phyloP scores from a whole-genome alignment of 106 monocot genomes.

The Platanthera guangdongensis region DNA sequence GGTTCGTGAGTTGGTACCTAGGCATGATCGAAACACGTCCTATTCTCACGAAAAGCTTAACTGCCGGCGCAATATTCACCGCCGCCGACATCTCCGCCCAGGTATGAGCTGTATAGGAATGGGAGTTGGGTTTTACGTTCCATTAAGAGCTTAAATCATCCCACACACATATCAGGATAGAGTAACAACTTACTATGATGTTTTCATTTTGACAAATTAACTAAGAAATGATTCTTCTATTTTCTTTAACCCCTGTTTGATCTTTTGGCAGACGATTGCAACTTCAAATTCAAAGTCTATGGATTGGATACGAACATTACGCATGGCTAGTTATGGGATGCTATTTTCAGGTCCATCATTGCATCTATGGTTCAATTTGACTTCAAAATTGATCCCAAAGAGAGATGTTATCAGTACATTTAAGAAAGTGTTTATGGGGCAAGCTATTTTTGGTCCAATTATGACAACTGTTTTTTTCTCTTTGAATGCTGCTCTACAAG shows the following conservation, averaged over 20 bases:
- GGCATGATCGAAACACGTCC: slow-evolving; percentile 51
- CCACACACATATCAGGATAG: too few species aligned
- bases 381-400: slow-evolving; percentile 75
- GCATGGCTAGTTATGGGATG: slow-evolving; percentile 85
- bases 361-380: slow-evolving; percentile 94
- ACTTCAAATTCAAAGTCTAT: slow-evolving; percentile 22
- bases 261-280: slow-evolving; percentile 47
- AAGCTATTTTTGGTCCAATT: slow-evolving; percentile 75
- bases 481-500: slow-evolving; percentile 78
- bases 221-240: not conserved
- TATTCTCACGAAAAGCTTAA: slow-evolving; percentile 58
- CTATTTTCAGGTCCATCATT: slow-evolving; percentile 75
- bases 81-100: slow-evolving; percentile 55
- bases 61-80: slow-evolving; percentile 48
- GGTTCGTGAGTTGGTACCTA: slow-evolving; percentile 60
- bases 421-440: slow-evolving; percentile 86
- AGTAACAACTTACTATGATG: not conserved
- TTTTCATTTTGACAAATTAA: not conserved
- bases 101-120: not conserved
- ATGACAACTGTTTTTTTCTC: slow-evolving; percentile 83
- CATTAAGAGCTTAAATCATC: not conserved
- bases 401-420: slow-evolving; percentile 68
- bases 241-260: not conserved
- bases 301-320: slow-evolving; percentile 60
- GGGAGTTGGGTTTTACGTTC: not conserved